phyloP scores from a whole-genome alignment of 2,329 filamentous ascomycete genomes.

The Clonostachys sp. region DNA sequence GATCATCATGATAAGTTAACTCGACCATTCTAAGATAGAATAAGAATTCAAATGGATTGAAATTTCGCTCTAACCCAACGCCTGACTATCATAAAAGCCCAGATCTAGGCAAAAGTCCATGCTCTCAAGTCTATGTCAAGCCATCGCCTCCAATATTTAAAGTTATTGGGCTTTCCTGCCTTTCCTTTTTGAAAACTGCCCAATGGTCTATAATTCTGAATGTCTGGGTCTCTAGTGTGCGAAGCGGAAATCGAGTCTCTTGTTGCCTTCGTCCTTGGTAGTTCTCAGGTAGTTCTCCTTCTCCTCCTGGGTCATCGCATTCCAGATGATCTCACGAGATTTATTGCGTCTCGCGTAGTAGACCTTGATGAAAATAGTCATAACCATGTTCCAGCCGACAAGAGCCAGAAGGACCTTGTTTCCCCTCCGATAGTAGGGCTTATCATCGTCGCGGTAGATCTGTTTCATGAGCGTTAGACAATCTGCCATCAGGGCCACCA shows the following conservation, averaged over 20 bases:
- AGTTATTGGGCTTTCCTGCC: no score
- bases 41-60: no score
- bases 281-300: conserved; percentile 15
- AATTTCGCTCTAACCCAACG: no score
- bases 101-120: no score
- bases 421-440: conserved; percentile 25
- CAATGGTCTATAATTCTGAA: no score
- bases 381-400: conserved; percentile 20
- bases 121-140: no score
- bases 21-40: no score
- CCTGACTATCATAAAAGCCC: no score
- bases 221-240: conserved; percentile 11
- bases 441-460: conserved; percentile 24
- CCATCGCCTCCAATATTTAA: no score
- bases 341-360: conserved; percentile 24
- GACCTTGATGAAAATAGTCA: conserved; percentile 19
- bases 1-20: no score
- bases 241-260: conserved; percentile 30
- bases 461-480: conserved; percentile 6
- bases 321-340: conserved; percentile 32
- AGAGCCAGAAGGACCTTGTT: conserved; percentile 51
- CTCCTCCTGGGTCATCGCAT: conserved; percentile 33
- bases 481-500: no score
- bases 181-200: no score
- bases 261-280: conserved; percentile 32